Base-by-base conservation (phyloP, 148 eudicot genomes). In the Persicaria tinctoria region DNA sequence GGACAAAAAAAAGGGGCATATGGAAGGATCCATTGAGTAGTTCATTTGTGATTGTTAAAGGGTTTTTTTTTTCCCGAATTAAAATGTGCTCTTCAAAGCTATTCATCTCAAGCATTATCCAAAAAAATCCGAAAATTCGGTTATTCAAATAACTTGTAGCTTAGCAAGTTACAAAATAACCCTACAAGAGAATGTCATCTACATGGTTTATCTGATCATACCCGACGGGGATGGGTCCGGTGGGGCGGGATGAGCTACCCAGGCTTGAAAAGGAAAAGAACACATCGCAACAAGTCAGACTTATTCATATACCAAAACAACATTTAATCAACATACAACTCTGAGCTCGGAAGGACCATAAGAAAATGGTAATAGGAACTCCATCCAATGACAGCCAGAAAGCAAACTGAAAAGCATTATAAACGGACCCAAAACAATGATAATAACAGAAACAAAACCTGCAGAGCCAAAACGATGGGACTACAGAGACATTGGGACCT, bases 341-440 rank as follows among this genome's bases (percentile, higher is more conserved):
- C 8, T 13, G 38, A 60, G 23, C 41, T 20, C 4, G 8, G 23
- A 23, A 60, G 41, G 3, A 60, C 18, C 48, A 66, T 41, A 41
- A 3, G 17, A 9, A 66, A 63, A 32, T 63, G 69, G 69, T 38
- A 38, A 14, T 13, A 66, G 48, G 70, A 66, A 41, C 70, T 66
- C 70, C 70, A 44, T 66, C 18, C 18, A 66, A 41, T 66, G 8
- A 66, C 70, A 66, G n/a, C 70, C 48, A 66, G 47, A 66, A 14
- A 66, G 70, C 47, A 66, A 66, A 66, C 47, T 38, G 5, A 38
- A 66, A 41, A 3, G 47, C 70, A 66, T 13, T 66, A 14, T 60
- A 38, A 66, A 12, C 47, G n/a, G 70, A 38, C 70, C 70, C 18
- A 41, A 66, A 66, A 14, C 44, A 12, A 66, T 13, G 44, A 66